Evolutionary conservation across 164 flowering plant genomes (phyloP).

Genomic region (Cinnamomum micranthum): DNA sequence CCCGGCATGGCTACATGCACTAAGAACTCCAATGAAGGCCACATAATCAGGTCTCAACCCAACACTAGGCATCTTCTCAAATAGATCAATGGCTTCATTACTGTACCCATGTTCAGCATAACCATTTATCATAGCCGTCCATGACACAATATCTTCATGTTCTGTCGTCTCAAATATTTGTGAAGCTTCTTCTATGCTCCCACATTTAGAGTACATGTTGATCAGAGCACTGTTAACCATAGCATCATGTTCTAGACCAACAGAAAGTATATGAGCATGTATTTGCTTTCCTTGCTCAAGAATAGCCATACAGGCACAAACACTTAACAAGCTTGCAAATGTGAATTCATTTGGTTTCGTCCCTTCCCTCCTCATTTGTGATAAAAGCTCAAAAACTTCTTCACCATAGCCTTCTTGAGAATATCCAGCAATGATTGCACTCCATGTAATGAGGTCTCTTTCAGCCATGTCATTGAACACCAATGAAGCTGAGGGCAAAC

Average conservation of each 20-base stretch:
- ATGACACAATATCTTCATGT: slow-evolving; percentile 55
- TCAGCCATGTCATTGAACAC: slow-evolving; percentile 41
- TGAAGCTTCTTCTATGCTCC: slow-evolving; percentile 62
- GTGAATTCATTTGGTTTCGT: slow-evolving; percentile 63
- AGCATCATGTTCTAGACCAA: slow-evolving; percentile 55
- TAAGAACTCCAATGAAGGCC: slow-evolving; percentile 75
- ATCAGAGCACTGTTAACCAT: slow-evolving; percentile 65
- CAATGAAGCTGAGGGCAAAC: slow-evolving; percentile 33
- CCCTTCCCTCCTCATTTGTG: slow-evolving; percentile 75
- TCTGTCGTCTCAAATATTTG: slow-evolving; percentile 35
- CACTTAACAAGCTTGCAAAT: slow-evolving; percentile 63
- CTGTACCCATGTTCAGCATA: slow-evolving; percentile 87
- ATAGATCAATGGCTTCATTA: slow-evolving; percentile 64
- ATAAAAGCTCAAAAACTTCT: slow-evolving; percentile 68
- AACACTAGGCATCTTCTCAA: slow-evolving; percentile 45
- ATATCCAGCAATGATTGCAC: slow-evolving; percentile 64
- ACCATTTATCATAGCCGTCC: slow-evolving; percentile 94
- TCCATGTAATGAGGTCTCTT: slow-evolving; percentile 76
- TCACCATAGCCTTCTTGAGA: slow-evolving; percentile 57
- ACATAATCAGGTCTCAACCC: slow-evolving; percentile 74
- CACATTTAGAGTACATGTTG: slow-evolving; percentile 87
- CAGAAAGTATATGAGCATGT: slow-evolving; percentile 49
- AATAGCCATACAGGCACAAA: slow-evolving; percentile 61
- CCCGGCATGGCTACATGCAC: slow-evolving; percentile 88
- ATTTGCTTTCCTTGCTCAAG: slow-evolving; percentile 82